Conservation (phyloP, 805 yeast species). For the Gaillardinia entomophila region DNA sequence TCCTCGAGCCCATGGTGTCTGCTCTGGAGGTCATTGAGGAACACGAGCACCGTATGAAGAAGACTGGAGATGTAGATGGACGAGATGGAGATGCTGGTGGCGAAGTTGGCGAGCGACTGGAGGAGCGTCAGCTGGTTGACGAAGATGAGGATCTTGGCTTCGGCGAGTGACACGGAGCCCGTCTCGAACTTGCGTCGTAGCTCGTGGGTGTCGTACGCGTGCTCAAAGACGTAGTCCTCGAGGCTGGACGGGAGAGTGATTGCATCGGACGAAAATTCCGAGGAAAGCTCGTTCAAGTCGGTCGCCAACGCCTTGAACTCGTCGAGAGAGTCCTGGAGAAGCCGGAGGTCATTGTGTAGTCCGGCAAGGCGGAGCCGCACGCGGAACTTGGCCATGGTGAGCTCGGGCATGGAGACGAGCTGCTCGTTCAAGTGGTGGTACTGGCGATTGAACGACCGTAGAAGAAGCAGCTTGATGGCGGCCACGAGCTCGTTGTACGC, state of each 20-base stretch:
- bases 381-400: conserved; percentile 19
- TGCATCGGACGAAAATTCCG: conserved; percentile 8
- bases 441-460: conserved; percentile 44
- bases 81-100: conserved; percentile 35
- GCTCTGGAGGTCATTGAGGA: conserved; percentile 34
- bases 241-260: conserved; percentile 1
- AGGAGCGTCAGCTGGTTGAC: conserved; percentile 29
- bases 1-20: conserved; percentile 21
- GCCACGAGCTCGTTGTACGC: conserved; percentile 43
- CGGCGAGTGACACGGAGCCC: neutral
- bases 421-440: conserved; percentile 8
- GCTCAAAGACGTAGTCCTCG: conserved; percentile 5
- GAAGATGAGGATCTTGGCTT: conserved; percentile 22
- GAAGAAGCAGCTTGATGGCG: conserved; percentile 42
- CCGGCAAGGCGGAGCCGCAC: conserved; percentile 47
- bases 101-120: conserved; percentile 29
- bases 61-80: conserved; percentile 35
- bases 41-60: conserved; percentile 28
- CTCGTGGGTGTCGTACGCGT: conserved; percentile 1
- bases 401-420: conserved; percentile 3
- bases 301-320: conserved; percentile 44
- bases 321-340: conserved; percentile 54
- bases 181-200: neutral
- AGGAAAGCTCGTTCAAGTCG: conserved; percentile 10
- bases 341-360: conserved; percentile 48